Evolutionary conservation across 805 yeast species (phyloP).

Genomic region (Ogataea ganodermae): DNA sequence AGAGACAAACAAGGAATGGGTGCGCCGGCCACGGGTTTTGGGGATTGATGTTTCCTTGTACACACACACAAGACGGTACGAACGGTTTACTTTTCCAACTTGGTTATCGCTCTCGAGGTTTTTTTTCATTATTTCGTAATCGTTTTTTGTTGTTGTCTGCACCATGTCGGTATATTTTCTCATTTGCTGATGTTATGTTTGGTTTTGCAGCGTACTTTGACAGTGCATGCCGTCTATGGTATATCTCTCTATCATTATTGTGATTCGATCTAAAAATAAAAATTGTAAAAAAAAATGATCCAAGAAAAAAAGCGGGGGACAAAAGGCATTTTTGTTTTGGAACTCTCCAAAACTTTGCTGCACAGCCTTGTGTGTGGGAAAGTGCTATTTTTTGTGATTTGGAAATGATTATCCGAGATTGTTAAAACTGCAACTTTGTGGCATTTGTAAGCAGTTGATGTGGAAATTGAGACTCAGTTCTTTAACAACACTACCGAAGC

Average conservation of each 20-base stretch:
- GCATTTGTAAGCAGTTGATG: too few relatives aligned
- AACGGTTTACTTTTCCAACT: not conserved
- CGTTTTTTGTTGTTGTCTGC: conserved; percentile 1
- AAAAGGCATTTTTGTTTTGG: too few relatives aligned
- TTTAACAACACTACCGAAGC: not conserved
- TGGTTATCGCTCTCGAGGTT: not conserved
- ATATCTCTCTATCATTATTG: conserved; percentile 1
- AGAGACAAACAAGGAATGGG: not conserved
- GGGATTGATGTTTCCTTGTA: too few relatives aligned
- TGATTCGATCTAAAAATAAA: not conserved
- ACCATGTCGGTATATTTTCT: not conserved
- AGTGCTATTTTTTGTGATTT: not conserved
- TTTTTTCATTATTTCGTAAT: not conserved
- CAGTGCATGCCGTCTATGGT: conserved; percentile 1
- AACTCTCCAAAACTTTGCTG: too few relatives aligned
- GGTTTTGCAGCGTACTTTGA: not conserved
- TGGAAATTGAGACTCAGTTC: not conserved
- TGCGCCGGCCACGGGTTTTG: not conserved
- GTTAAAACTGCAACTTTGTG: not conserved
- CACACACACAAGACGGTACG: not conserved
- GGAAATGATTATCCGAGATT: not conserved
- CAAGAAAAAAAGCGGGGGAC: not conserved
- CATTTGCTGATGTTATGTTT: conserved; percentile 6
- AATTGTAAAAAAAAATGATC: too few relatives aligned
- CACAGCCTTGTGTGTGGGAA: not conserved